phyloP scores from a whole-genome alignment of 2,329 filamentous ascomycete species.

The Teratosphaeria epicoccoides region DNA sequence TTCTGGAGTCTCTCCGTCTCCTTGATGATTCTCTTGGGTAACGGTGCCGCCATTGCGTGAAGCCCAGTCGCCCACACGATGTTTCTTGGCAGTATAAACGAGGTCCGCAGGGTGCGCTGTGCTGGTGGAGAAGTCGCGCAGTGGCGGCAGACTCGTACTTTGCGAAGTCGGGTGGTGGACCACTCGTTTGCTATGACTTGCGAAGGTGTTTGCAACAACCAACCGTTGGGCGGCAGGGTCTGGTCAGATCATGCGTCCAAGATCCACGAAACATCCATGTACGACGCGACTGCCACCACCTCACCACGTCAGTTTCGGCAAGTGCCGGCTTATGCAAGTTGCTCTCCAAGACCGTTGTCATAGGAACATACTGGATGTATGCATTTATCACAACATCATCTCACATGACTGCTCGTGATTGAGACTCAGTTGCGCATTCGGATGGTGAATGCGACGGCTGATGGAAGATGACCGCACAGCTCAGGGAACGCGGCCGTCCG shows the following conservation, averaged over 20 bases:
- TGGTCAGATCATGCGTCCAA: not conserved
- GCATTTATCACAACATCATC: too few relatives aligned
- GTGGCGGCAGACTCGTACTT: not conserved
- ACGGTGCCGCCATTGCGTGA: constrained; percentile 43
- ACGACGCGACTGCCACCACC: not conserved
- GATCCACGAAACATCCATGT: not conserved
- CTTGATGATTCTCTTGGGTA: constrained; percentile 96
- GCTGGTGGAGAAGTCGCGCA: not conserved
- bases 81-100: not conserved
- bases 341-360: not conserved
- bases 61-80: not conserved
- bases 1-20: constrained; percentile 96
- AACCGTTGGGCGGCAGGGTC: too few relatives aligned
- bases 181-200: not conserved
- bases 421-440: too few relatives aligned
- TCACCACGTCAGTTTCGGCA: not conserved
- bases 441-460: too few relatives aligned
- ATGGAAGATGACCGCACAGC: not conserved
- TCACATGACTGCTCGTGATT: not conserved
- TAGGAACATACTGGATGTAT: too few relatives aligned
- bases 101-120: not conserved
- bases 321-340: not conserved
- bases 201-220: not conserved
- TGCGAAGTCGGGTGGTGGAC: too few relatives aligned
- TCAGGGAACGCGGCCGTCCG: not conserved